A percentile compares a stretch with the other conserved stretches of the same genome.
phyloP scores from a whole-genome alignment of 2,329 filamentous ascomycete genomes.

The Pseudocercospora musae region DNA sequence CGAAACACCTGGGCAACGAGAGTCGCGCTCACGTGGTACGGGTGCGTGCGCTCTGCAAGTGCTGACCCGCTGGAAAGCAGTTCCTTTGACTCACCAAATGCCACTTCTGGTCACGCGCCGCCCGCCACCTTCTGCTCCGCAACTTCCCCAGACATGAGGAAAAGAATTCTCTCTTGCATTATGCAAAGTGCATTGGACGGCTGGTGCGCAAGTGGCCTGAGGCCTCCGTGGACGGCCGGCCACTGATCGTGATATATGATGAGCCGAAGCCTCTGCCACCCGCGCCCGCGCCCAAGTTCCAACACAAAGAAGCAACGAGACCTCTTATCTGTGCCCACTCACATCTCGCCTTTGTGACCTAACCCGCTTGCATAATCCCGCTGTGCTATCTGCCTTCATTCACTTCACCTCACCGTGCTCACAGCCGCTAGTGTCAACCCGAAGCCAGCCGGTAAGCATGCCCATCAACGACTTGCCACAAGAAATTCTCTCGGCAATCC shows the following conservation, averaged over 20 bases:
- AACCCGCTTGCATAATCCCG: slow-evolving; percentile 9
- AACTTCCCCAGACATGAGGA: slow-evolving; percentile 8
- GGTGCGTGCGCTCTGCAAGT: not conserved
- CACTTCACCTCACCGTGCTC: slow-evolving; percentile 12
- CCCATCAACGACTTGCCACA: slow-evolving; percentile 49
- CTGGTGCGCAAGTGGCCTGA: not conserved
- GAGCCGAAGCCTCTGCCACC: not conserved
- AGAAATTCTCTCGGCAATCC: slow-evolving; percentile 52
- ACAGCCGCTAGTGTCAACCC: not conserved
- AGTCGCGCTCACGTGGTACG: slow-evolving; percentile 8
- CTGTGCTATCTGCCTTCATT: slow-evolving; percentile 7
- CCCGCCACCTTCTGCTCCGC: slow-evolving; percentile 10
- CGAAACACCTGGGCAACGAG: slow-evolving; percentile 4
- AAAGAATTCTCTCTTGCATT: slow-evolving; percentile 12
- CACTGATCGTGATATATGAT: not conserved
- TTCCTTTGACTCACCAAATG: slow-evolving; percentile 14
- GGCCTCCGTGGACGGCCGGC: slow-evolving; percentile 4
- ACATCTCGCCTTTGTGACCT: slow-evolving; percentile 16
- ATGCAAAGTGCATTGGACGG: not conserved
- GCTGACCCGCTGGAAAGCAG: not conserved
- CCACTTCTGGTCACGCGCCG: slow-evolving; percentile 7
- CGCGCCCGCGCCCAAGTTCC: not conserved
- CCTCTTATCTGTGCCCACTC: slow-evolving; percentile 23
- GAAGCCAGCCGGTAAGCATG: slow-evolving; percentile 16
- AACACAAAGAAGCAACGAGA: slow-evolving; percentile 9